Evolutionary conservation across 2,329 filamentous ascomycete species (phyloP).

Genomic region (Tolypocladium cylindrosporum): DNA sequence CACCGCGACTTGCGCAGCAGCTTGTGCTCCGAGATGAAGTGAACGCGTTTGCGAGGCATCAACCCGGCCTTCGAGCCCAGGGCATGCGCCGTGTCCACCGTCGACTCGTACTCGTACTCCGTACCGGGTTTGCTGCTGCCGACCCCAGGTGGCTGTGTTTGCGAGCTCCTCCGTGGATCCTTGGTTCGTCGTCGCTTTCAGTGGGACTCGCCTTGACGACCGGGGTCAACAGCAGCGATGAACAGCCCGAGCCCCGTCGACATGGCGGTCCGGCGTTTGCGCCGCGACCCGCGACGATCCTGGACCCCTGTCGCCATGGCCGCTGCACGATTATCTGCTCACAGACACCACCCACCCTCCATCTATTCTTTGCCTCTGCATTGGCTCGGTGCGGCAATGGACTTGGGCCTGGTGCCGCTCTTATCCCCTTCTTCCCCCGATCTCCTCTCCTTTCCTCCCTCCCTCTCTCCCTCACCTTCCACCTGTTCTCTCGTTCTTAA

Average conservation of each 20-base stretch:
- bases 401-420: background rate
- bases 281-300: background rate
- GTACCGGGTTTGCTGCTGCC: too few species aligned
- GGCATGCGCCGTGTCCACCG: background rate
- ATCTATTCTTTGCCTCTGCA: background rate
- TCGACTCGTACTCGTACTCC: background rate
- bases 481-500: constrained; percentile 9
- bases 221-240: background rate
- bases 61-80: too few species aligned
- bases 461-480: constrained; percentile 7
- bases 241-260: background rate
- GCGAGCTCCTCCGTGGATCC: background rate
- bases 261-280: background rate
- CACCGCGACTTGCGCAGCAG: too few species aligned
- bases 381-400: background rate
- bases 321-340: too few species aligned
- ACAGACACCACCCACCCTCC: background rate
- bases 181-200: background rate
- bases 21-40: too few species aligned
- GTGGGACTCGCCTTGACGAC: background rate
- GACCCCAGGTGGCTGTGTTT: background rate
- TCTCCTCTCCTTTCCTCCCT: background rate
- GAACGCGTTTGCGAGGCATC: too few species aligned
- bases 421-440: background rate
- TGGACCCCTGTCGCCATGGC: background rate